Evolutionary conservation across 164 flowering plant species (phyloP).

Genomic region (Stephania japonica): DNA sequence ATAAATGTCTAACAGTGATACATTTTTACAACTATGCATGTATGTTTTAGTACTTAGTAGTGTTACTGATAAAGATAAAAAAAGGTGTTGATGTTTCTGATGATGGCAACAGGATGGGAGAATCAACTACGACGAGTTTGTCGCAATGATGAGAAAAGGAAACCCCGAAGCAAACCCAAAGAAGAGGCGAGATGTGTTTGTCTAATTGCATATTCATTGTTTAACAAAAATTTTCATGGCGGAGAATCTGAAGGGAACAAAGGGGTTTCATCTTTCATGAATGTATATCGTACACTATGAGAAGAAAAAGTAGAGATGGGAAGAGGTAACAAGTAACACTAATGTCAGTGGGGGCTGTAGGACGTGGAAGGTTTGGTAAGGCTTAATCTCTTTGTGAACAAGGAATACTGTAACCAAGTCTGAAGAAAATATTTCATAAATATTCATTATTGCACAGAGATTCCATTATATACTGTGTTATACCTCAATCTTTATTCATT

Average conservation of each 20-base stretch:
- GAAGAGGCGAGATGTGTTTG: constrained; percentile 53
- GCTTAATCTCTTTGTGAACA: background rate
- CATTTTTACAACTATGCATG: too few species aligned
- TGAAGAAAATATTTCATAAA: background rate
- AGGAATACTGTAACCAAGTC: constrained; percentile 7
- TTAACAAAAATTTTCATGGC: constrained; percentile 2
- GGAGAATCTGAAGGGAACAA: constrained; percentile 3
- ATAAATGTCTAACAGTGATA: too few species aligned
- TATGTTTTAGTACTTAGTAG: too few species aligned
- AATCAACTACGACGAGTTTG: constrained; percentile 83
- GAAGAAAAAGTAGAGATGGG: background rate
- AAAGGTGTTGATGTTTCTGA: background rate
- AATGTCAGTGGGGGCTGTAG: constrained; percentile 5
- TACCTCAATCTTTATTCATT: too few species aligned
- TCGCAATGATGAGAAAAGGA: constrained; percentile 90
- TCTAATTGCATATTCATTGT: constrained; percentile 14
- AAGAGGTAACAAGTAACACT: background rate
- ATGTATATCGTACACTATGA: background rate
- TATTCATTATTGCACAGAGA: background rate
- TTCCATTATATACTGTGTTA: background rate
- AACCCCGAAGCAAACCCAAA: constrained; percentile 63
- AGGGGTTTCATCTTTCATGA: background rate
- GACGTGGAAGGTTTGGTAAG: background rate
- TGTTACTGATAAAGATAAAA: background rate
- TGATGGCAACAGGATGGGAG: constrained; percentile 55